Evolutionary conservation across 2,329 filamentous ascomycete species (phyloP), one percentile per base, ranked within the genome.

Genomic region (Aureobasidium uvarum): DNA sequence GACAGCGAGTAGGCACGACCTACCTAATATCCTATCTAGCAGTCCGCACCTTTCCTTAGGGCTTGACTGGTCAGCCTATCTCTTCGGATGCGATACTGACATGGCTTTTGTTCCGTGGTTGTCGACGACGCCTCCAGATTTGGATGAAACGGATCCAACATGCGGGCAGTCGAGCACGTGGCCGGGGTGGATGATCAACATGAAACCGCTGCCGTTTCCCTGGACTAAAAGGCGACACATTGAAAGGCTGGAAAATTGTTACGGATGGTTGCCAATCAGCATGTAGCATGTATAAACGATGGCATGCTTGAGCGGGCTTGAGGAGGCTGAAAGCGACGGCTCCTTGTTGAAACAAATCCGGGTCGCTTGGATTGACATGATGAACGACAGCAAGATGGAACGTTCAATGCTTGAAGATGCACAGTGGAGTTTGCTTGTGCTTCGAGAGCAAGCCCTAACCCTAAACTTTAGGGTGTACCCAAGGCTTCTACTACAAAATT

Each of bases 81-180:
- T 5, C 25, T 39, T 11, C 11, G 10, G 33, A 36, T 8, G 33
- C 33, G 33, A 36, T 13, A 36, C 33, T 36, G 10, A 36, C 33
- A 36, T 36, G 13, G 33, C 33, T 11, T 13, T 36, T 36, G 33
- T 36, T 36, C 33, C 33, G 33, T 36, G 33, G 33, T 36, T 13
- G 7, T 62, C 25, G 36, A 14, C 18, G 33, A 48, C 33, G 33
- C 43, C 31, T 41, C 36, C 28, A n/a, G 11, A 43, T 43, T 50
- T 39, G 14, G 45, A 62, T 62, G 58, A 62, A 62, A 62, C 58
- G 55, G 28, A 46, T 46, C 16, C 18, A 38, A 25, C 25, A 41
- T 33, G 33, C 14, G 54, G 11, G 38, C 45, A 39, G 54, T 36
- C 33, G 13, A 36, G 33, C 33, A 36, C 33, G 36, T 46, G 39